Conservation (phyloP, 1,139 yeast species). For the Meyerozyma athensensis region DNA sequence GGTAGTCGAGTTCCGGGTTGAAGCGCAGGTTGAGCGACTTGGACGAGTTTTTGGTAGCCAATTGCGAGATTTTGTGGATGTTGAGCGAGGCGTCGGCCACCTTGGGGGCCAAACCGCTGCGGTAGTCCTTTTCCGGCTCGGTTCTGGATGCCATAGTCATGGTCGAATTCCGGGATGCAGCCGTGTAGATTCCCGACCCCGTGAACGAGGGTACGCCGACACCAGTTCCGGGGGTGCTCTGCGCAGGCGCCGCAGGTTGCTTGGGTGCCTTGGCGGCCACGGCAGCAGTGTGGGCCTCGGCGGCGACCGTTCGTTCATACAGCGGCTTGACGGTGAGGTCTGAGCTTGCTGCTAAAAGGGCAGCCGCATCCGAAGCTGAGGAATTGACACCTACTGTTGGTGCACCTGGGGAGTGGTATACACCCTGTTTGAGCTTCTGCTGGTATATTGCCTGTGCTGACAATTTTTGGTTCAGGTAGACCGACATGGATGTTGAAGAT, state of each 20-base stretch:
- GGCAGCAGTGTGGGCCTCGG: conserved; percentile 66
- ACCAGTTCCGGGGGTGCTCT: conserved; percentile 21
- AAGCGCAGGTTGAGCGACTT: conserved; percentile 39
- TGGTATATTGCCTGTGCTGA: conserved; percentile 74
- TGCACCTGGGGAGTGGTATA: conserved; percentile 64
- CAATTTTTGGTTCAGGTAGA: conserved; percentile 18
- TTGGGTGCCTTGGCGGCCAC: conserved; percentile 46
- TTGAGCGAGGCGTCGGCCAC: conserved; percentile 28
- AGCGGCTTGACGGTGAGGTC: conserved; percentile 58
- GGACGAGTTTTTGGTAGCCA: conserved; percentile 43
- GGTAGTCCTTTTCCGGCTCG: conserved; percentile 39
- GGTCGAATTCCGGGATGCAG: conserved; percentile 42
- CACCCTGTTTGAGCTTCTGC: conserved; percentile 73
- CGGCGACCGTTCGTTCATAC: conserved; percentile 59
- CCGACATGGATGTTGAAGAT: conserved; percentile 1
- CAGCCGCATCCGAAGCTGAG: conserved; percentile 72
- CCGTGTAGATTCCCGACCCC: conserved; percentile 32
- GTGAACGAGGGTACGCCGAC: conserved; percentile 39
- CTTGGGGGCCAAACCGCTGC: conserved; percentile 43
- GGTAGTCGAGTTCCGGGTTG: conserved; percentile 41
- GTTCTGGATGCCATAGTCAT: conserved; percentile 44
- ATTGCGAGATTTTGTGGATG: conserved; percentile 36
- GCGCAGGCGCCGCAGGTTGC: conserved; percentile 43
- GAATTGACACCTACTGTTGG: conserved; percentile 67
- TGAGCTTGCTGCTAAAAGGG: conserved; percentile 63